Evolutionary conservation across 148 eudicot genomes (phyloP), one percentile per base, ranked within the genome.

Genomic region (Beta vulgaris): DNA sequence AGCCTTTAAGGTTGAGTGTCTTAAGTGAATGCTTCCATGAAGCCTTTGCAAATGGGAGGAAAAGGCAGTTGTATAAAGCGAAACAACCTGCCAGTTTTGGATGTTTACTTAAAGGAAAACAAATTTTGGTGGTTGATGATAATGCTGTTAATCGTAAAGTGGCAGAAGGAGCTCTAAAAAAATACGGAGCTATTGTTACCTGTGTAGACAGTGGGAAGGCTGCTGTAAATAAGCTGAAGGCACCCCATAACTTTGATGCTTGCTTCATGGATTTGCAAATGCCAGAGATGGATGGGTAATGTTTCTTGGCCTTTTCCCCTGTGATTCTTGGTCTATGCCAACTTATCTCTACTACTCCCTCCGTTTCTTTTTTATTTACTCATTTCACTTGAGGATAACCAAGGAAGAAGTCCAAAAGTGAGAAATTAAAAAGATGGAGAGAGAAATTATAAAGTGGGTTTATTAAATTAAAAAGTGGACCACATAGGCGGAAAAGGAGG

Each of bases 241-340:
- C 88, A 10, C 90, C 96, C 16, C 93, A 91, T 69, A 64, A 67
- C 2, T 86, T 86, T 58, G 86, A 86, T 81, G 93, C 97, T 80
- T 89, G 97, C 77, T 91, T 89, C 81, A 89, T 91, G 91, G 90
- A 91, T 84, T 84, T 91, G 67, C 96, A 91, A 76, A 91, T 91
- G 97, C 97, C 93, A 1, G 91, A 85, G 72, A 89, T 91, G 91
- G 96, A 91, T 74, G 96, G 93, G 96, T 91, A 83, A 73, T 51
- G 3, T 16, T 31, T 62, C 25, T 74, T 44, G 25, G n/a, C n/a
- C 42, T 63, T 71, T 64, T 21, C 43, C 5, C 35, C n/a, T 14
- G 19, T 15, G 14, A 2, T 68, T 28, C 54, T 68, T 68, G 54
- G 32, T 67, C 40, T 8, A 55, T 35, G 29, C 55, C n/a, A 51